Evolutionary conservation across 805 yeast species (phyloP).

Genomic region (Cyberlindnera maritima): DNA sequence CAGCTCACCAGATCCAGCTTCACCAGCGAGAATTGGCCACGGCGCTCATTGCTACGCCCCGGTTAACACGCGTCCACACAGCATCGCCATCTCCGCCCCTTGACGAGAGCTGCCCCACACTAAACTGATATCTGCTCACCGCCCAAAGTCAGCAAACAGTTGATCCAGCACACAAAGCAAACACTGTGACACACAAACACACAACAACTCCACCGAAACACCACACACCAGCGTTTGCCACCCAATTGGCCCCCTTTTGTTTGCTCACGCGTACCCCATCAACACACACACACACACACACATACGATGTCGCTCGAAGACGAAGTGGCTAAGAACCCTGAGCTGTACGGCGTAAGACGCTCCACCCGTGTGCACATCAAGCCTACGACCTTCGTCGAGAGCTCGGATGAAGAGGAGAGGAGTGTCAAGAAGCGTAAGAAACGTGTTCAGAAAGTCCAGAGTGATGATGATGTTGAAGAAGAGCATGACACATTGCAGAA

Average conservation of each 20-base stretch:
- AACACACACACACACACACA: neutral
- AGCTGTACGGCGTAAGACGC: conserved; percentile 78
- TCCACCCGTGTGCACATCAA: conserved; percentile 48
- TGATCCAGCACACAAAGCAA: neutral
- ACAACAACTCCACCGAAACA: no score
- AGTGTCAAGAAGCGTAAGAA: conserved; percentile 30
- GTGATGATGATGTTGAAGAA: conserved; percentile 19
- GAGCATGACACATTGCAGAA: conserved; percentile 31
- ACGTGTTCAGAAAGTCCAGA: conserved; percentile 14
- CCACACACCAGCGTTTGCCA: neutral
- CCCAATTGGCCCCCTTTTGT: neutral
- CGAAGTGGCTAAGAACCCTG: conserved; percentile 69
- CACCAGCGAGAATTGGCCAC: neutral
- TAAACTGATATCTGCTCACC: neutral
- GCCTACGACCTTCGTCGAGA: conserved; percentile 21
- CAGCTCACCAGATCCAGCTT: neutral
- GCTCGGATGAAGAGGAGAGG: conserved; percentile 24
- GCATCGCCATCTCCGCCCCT: neutral
- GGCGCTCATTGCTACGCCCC: neutral
- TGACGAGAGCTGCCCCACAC: neutral
- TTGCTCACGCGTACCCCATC: neutral
- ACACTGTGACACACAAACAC: no score
- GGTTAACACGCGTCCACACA: neutral
- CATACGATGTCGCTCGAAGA: conserved; percentile 33
- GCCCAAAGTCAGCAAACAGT: neutral